Percentiles rank a stretch among this genome's conserved stretches.
Evolutionary conservation across 257 asterid species (phyloP).

Genomic region (Nicotiana noctiflora): DNA sequence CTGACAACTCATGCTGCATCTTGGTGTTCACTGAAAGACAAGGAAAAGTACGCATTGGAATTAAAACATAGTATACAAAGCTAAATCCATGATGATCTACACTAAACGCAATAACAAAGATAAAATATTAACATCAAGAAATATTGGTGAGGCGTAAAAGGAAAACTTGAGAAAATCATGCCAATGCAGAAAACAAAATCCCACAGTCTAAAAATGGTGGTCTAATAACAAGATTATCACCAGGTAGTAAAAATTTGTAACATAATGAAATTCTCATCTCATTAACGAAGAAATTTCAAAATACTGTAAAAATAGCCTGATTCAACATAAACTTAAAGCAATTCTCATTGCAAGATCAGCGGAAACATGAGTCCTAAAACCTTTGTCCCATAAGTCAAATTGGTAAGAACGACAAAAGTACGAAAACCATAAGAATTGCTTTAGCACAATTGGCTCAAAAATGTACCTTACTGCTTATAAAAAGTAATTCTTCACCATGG

Average conservation of each 20-base stretch:
- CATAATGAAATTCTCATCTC: neutral
- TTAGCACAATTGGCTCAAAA: neutral
- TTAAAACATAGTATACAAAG: too few species aligned
- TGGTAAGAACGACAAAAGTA: neutral
- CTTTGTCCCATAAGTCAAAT: neutral
- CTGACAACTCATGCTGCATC: too few species aligned
- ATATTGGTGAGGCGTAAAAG: too few species aligned
- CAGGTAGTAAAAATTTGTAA: neutral
- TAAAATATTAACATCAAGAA: too few species aligned
- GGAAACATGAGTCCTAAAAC: neutral
- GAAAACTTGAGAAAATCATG: neutral
- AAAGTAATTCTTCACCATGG: slow-evolving; percentile 60
- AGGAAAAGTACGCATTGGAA: too few species aligned
- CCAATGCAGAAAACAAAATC: neutral
- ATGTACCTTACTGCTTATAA: slow-evolving; percentile 64
- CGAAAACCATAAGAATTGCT: neutral
- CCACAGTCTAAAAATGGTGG: neutral
- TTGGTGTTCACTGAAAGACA: too few species aligned
- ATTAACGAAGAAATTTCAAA: neutral
- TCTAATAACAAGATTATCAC: neutral
- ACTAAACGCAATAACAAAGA: too few species aligned
- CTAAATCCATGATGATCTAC: too few species aligned
- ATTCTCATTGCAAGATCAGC: neutral
- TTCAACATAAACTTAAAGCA: neutral
- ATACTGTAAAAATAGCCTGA: neutral